A percentile compares a stretch with the other conserved stretches of the same genome.
Evolutionary conservation across 2,329 filamentous ascomycete species (phyloP).

Genomic region (Stylonectria norvegica): DNA sequence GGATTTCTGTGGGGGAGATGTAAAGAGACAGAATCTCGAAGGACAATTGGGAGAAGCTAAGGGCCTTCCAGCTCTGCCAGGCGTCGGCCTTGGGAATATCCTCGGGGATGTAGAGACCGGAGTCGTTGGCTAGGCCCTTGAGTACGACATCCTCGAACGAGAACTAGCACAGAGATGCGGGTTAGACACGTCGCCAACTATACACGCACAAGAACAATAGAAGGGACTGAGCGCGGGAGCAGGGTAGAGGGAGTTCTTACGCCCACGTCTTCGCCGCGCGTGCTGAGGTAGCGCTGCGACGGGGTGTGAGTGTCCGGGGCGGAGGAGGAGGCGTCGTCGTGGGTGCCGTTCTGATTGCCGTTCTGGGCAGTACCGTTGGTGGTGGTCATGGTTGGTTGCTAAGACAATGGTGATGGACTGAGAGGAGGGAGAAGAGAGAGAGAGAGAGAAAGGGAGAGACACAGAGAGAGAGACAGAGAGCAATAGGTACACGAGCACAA

Average conservation of each 20-base stretch:
- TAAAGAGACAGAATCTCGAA: constrained; percentile 83
- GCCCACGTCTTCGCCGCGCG: constrained; percentile 48
- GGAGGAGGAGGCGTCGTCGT: too few species aligned
- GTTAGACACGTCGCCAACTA: too few species aligned
- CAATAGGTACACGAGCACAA: too few species aligned
- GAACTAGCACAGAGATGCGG: constrained; percentile 55
- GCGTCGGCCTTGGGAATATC: constrained; percentile 62
- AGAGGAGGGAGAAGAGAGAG: constrained; percentile 2
- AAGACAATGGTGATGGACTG: constrained; percentile 1
- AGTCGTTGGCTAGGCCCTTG: constrained; percentile 77
- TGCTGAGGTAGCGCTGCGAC: constrained; percentile 51
- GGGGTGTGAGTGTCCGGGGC: constrained; percentile 40
- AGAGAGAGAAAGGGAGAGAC: constrained; percentile 2
- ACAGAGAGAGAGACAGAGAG: background rate
- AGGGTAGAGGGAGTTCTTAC: constrained; percentile 34
- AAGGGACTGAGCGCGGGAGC: background rate
- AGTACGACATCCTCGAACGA: constrained; percentile 84
- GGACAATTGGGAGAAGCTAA: constrained; percentile 76
- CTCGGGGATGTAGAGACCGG: constrained; percentile 84
- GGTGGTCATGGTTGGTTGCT: constrained; percentile 35
- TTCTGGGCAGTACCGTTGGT: constrained; percentile 38
- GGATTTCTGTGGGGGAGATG: constrained; percentile 67
- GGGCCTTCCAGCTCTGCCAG: constrained; percentile 72
- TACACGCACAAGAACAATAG: constrained; percentile 75
- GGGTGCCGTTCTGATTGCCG: too few species aligned